Evolutionary conservation across 208 protist species (phyloP).

Genomic region (Leishmania martiniquensis): DNA sequence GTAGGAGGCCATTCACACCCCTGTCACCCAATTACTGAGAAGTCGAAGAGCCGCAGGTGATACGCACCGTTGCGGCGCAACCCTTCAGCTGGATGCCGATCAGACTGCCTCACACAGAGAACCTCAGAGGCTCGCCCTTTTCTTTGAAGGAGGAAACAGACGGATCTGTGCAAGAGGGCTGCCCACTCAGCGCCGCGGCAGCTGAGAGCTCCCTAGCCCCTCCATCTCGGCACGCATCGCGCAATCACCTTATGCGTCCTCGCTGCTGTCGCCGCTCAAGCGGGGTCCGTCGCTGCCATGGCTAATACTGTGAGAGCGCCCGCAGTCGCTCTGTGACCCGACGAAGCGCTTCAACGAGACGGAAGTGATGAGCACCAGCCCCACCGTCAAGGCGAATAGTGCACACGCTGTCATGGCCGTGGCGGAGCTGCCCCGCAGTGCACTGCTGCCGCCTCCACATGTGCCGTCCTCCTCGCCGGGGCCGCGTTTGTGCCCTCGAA

Average conservation of each 20-base stretch:
- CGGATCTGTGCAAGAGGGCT: background rate
- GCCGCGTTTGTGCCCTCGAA: background rate
- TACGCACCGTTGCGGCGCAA: background rate
- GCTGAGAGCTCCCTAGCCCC: background rate
- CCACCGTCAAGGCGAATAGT: background rate
- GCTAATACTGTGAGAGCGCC: background rate
- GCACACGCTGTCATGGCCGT: background rate
- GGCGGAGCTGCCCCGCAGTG: background rate
- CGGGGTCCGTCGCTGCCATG: background rate
- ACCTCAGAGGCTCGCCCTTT: background rate
- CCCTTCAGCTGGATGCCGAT: too few species aligned
- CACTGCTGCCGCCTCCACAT: background rate
- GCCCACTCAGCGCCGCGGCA: background rate
- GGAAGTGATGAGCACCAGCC: constrained; percentile 1
- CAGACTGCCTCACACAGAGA: background rate
- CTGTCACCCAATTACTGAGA: background rate
- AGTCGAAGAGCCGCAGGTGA: background rate
- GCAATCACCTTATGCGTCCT: background rate
- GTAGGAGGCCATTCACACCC: background rate
- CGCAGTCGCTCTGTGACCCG: background rate
- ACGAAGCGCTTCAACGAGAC: background rate
- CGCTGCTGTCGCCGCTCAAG: background rate
- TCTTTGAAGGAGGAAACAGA: background rate
- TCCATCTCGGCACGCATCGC: background rate
- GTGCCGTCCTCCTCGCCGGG: background rate